Evolutionary conservation across 306 rosid genomes (phyloP).

Genomic region (Morella rubra): DNA sequence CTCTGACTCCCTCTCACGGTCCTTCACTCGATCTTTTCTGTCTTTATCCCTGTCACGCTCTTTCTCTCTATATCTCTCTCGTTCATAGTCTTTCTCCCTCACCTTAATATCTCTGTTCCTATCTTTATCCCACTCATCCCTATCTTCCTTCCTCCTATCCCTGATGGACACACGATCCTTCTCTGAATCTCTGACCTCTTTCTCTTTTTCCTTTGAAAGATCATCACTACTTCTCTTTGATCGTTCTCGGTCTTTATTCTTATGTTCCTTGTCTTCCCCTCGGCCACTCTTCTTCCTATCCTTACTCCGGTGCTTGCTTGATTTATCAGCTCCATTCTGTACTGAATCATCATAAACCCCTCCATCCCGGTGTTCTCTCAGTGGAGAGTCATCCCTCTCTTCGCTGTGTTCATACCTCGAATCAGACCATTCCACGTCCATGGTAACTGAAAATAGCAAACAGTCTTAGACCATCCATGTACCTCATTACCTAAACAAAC

Average conservation of each 20-base stretch:
- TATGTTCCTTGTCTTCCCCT: constrained; percentile 68
- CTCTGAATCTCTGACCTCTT: constrained; percentile 52
- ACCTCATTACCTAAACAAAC: not conserved
- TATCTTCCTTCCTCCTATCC: constrained; percentile 75
- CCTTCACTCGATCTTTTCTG: constrained; percentile 63
- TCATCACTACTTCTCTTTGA: constrained; percentile 52
- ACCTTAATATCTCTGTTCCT: constrained; percentile 55
- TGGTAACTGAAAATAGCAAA: constrained; percentile 23
- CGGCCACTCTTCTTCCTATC: constrained; percentile 71
- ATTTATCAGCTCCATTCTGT: constrained; percentile 43
- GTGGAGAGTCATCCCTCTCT: constrained; percentile 47
- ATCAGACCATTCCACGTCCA: constrained; percentile 65
- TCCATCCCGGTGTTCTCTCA: constrained; percentile 33
- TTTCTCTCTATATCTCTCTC: constrained; percentile 62
- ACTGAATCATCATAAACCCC: constrained; percentile 41
- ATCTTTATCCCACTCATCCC: constrained; percentile 72
- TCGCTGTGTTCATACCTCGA: constrained; percentile 35
- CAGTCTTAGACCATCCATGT: not conserved
- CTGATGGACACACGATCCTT: constrained; percentile 48
- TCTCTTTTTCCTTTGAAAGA: constrained; percentile 46
- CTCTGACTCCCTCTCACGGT: constrained; percentile 49
- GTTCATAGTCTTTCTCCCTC: constrained; percentile 72
- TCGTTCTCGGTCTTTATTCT: constrained; percentile 62
- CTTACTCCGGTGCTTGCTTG: constrained; percentile 63
- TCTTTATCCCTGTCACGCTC: constrained; percentile 69